These are phyloP conservation scores for Sherardia arvensis DNA, from an alignment of 257 asterid species.

Conservation along the genomic window DNA sequence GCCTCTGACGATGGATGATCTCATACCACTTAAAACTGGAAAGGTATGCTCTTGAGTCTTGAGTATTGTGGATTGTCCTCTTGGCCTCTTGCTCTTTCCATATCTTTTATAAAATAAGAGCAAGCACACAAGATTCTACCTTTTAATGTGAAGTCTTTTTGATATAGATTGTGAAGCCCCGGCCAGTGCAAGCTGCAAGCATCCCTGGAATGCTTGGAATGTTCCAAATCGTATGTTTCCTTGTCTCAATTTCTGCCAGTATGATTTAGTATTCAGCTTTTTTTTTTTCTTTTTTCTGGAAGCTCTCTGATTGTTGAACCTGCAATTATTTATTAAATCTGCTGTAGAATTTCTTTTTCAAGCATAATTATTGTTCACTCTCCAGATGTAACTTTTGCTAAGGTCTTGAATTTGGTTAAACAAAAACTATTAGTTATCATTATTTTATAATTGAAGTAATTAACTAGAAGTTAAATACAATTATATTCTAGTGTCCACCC, in stretches of 20 bases:
- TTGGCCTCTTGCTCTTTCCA: background rate
- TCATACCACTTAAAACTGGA: slow-evolving; percentile 75
- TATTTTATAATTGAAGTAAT: background rate
- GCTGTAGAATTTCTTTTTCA: too few species aligned
- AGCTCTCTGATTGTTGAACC: background rate
- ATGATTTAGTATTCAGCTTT: background rate
- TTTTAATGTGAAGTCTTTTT: background rate
- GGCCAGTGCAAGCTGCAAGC: slow-evolving; percentile 96
- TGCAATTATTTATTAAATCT: background rate
- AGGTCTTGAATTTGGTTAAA: background rate
- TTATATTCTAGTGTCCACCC: too few species aligned
- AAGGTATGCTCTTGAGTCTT: slow-evolving; percentile 38
- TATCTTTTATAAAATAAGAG: background rate
- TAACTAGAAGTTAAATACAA: background rate
- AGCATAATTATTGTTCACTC: background rate
- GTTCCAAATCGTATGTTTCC: slow-evolving; percentile 74
- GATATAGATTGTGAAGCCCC: slow-evolving; percentile 84
- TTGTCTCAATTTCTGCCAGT: slow-evolving; percentile 3
- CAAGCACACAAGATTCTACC: background rate
- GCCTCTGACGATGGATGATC: slow-evolving; percentile 70
- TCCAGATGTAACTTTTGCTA: background rate
- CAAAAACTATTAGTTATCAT: background rate
- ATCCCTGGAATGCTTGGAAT: slow-evolving; percentile 98
- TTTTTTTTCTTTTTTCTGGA: background rate
- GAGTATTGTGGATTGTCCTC: background rate